Evolutionary conservation across 345 rosid species (phyloP).

Genomic region (Citrus inodora): DNA sequence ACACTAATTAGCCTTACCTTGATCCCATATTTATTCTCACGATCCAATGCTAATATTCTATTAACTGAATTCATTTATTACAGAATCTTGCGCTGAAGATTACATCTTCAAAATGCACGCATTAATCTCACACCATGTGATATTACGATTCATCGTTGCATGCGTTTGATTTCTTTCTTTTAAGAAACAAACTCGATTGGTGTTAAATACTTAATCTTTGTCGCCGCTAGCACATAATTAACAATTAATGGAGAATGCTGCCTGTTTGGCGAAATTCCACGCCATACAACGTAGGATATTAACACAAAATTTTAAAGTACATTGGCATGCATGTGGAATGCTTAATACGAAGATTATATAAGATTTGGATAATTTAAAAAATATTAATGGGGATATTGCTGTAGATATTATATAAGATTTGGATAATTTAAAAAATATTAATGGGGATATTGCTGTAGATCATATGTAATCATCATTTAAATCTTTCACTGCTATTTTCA

Average conservation of each 20-base stretch:
- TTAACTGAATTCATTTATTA: background rate
- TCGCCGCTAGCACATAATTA: too few species aligned
- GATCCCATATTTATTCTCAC: background rate
- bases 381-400: background rate
- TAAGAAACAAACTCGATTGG: too few species aligned
- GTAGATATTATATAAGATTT: background rate
- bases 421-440: background rate
- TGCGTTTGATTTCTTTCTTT: too few species aligned
- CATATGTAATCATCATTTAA: background rate
- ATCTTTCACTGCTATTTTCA: background rate
- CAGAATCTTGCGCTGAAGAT: background rate
- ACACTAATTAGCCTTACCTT: background rate
- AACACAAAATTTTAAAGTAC: background rate
- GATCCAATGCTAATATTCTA: background rate
- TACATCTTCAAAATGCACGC: background rate
- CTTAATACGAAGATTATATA: background rate
- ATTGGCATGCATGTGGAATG: background rate
- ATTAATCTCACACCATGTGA: background rate
- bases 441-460: background rate
- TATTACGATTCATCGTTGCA: too few species aligned
- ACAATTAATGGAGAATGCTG: too few species aligned
- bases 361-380: background rate
- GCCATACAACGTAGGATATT: background rate
- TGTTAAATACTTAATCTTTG: too few species aligned
- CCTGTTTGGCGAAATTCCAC: too few species aligned